phyloP scores from a whole-genome alignment of 768 basidiomycete species.

The Boletus vinaceobasis region DNA sequence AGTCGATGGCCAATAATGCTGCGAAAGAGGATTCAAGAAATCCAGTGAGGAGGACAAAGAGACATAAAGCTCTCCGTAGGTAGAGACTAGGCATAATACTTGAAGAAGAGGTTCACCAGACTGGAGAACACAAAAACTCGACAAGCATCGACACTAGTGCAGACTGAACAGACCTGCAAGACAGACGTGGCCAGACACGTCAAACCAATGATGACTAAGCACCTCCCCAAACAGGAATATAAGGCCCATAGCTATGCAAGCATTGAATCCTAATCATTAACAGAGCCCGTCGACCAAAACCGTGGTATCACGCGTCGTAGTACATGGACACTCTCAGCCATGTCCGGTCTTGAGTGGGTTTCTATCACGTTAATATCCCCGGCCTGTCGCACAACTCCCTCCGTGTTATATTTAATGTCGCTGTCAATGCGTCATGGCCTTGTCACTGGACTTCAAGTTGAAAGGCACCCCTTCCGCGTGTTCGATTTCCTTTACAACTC shows the following conservation, averaged over 20 bases:
- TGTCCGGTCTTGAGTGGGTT: neutral
- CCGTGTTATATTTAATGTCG: neutral
- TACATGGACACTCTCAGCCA: no score
- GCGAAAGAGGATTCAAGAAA: constrained; percentile 44
- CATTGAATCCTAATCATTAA: no score
- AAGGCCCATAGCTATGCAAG: constrained; percentile 1
- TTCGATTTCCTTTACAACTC: neutral
- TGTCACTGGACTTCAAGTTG: no score
- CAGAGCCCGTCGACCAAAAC: no score
- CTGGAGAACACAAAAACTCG: constrained; percentile 8
- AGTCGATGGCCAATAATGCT: constrained; percentile 93
- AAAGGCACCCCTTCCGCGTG: neutral
- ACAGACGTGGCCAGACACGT: constrained; percentile 28
- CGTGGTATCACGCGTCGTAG: no score
- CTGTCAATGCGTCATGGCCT: neutral
- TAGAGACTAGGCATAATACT: constrained; percentile 21
- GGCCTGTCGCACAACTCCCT: neutral
- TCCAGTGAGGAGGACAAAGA: constrained; percentile 22
- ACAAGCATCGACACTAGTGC: constrained; percentile 9
- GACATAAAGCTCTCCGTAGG: constrained; percentile 25
- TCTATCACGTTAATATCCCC: neutral
- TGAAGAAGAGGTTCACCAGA: constrained; percentile 12
- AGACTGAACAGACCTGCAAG: neutral
- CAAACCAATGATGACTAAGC: constrained; percentile 15
- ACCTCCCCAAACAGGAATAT: neutral